Conservation (phyloP, 2,329 filamentous ascomycete genomes). For the Trichoderma citrinoviride region DNA sequence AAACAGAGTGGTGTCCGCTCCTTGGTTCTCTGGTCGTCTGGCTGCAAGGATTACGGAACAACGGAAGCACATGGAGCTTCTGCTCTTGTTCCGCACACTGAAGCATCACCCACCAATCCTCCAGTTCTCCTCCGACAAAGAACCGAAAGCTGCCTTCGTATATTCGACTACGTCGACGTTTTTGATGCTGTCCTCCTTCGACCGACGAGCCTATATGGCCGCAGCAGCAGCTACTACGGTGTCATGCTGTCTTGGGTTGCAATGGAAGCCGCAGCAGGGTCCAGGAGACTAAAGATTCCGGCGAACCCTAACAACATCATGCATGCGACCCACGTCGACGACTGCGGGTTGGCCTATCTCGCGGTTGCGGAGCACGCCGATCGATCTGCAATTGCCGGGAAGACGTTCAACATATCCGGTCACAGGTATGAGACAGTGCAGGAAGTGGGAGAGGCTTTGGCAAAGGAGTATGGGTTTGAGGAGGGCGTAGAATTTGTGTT, state of each 20-base stretch:
- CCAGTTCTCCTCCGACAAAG: constrained; percentile 32
- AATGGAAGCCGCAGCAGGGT: constrained; percentile 23
- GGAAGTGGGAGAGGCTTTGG: constrained; percentile 40
- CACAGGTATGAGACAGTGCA: constrained; percentile 44
- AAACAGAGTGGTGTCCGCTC: constrained; percentile 31
- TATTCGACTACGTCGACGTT: constrained; percentile 38
- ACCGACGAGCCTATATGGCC: constrained; percentile 48
- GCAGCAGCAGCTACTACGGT: constrained; percentile 45
- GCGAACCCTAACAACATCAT: constrained; percentile 39
- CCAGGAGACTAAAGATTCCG: constrained; percentile 33
- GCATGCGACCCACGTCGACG: constrained; percentile 49
- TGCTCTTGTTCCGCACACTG: constrained; percentile 41
- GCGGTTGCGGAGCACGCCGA: constrained; percentile 41
- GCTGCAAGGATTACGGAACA: constrained; percentile 51
- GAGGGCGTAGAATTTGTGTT: constrained; percentile 32
- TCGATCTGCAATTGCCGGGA: constrained; percentile 32
- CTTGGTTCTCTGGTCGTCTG: constrained; percentile 46
- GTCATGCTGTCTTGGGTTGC: constrained; percentile 38
- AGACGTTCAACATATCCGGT: constrained; percentile 48
- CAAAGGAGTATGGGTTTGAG: constrained; percentile 40
- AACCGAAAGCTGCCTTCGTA: constrained; percentile 33
- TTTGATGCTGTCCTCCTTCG: constrained; percentile 46
- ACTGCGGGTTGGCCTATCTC: constrained; percentile 49
- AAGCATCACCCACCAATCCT: constrained; percentile 40
- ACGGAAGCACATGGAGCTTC: constrained; percentile 36